Evolutionary conservation across 208 protist genomes (phyloP).

Genomic region (Crithidia fasciculata): DNA sequence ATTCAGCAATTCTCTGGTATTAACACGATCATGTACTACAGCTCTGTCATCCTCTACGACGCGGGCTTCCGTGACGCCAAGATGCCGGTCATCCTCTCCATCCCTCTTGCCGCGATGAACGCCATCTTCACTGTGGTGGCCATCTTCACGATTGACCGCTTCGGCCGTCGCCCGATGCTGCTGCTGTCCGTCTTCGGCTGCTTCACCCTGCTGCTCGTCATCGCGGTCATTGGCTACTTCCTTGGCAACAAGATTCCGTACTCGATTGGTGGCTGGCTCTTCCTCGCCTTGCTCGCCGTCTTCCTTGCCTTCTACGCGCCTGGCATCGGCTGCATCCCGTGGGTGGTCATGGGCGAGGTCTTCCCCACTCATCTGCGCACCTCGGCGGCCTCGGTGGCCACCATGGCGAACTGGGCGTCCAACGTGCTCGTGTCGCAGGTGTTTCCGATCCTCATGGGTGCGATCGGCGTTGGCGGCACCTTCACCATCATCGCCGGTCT

Average conservation of each 20-base stretch:
- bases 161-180: conserved; percentile 76
- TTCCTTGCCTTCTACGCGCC: conserved; percentile 89
- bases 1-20: conserved; percentile 93
- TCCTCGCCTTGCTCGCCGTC: conserved; percentile 72
- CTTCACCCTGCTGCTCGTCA: conserved; percentile 54
- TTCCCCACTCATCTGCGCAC: conserved; percentile 89
- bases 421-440: conserved; percentile 89
- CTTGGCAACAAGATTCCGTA: conserved; percentile 65
- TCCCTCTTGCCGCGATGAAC: conserved; percentile 90
- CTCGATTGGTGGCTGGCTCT: conserved; percentile 70
- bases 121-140: conserved; percentile 81
- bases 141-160: conserved; percentile 83
- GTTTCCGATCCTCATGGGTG: conserved; percentile 86
- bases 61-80: conserved; percentile 77
- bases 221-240: conserved; percentile 69
- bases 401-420: conserved; percentile 92
- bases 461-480: conserved; percentile 83
- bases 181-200: conserved; percentile 78
- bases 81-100: conserved; percentile 82
- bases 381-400: conserved; percentile 79
- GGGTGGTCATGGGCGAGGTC: conserved; percentile 91
- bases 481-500: conserved; percentile 78
- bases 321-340: conserved; percentile 91
- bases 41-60: conserved; percentile 85
- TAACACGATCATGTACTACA: conserved; percentile 96